phyloP scores from a whole-genome alignment of 352 stramenopile genomes.

The Pythium rhizo-oryzae region DNA sequence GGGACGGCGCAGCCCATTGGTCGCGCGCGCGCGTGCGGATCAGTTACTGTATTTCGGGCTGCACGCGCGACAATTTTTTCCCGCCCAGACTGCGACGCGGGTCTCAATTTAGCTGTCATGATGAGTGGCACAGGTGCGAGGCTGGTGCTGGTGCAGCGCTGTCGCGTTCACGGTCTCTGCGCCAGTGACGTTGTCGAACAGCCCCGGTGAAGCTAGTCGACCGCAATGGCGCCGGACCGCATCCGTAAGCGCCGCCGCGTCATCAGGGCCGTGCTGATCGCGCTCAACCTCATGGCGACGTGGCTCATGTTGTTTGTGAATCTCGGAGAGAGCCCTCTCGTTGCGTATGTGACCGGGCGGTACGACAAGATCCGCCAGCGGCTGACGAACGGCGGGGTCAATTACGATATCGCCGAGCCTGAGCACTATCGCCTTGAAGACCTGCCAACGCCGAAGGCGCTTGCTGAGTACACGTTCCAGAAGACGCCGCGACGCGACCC shows the following conservation, averaged over 20 bases:
- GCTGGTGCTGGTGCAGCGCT: no score
- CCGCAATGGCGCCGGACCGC: no score
- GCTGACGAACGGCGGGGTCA: conserved; percentile 22
- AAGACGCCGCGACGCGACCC: conserved; percentile 25
- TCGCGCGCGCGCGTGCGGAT: no score
- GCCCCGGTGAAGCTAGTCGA: no score
- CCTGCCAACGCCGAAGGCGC: conserved; percentile 30
- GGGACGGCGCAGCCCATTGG: no score
- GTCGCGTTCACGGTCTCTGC: no score
- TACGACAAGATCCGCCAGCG: conserved; percentile 23
- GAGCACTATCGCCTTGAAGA: conserved; percentile 4
- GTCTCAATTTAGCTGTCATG: no score
- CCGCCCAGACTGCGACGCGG: no score
- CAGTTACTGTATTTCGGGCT: no score
- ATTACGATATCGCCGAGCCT: conserved; percentile 24
- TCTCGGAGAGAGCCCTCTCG: conserved; percentile 20
- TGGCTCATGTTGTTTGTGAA: conserved; percentile 20
- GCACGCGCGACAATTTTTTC: no score
- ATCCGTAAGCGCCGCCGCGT: background rate
- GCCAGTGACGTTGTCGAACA: no score
- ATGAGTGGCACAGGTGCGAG: no score
- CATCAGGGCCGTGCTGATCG: background rate
- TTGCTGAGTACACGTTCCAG: conserved; percentile 27
- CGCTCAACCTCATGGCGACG: conserved; percentile 19
- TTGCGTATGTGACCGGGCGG: conserved; percentile 12